Conservation (phyloP, 805 yeast species). For the Candida gorgasii region DNA sequence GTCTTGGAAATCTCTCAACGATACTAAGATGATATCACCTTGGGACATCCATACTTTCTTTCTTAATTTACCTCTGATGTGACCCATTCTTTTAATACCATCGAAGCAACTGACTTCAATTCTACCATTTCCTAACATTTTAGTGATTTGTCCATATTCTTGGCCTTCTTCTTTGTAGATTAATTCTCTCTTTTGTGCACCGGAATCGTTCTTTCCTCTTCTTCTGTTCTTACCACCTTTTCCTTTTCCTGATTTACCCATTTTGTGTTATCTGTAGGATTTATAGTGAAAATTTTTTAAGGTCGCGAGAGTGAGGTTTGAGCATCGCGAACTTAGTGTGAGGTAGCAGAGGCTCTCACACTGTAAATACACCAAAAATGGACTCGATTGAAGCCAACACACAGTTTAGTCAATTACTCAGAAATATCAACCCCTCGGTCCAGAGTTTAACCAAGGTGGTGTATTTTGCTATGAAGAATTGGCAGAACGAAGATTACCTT, state of each 20-base stretch:
- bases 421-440: slow-evolving; percentile 63
- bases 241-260: slow-evolving; percentile 78
- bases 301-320: neutral
- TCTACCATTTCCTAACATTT: slow-evolving; percentile 98
- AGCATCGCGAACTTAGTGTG: neutral
- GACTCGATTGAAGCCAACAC: slow-evolving; percentile 87
- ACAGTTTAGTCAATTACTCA: slow-evolving; percentile 67
- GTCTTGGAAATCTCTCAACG: slow-evolving; percentile 97
- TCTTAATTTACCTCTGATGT: slow-evolving; percentile 97
- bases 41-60: slow-evolving; percentile 99
- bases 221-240: slow-evolving; percentile 94
- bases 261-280: slow-evolving; percentile 19
- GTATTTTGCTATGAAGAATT: slow-evolving; percentile 55
- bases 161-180: slow-evolving; percentile 93
- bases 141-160: slow-evolving; percentile 97
- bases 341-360: neutral
- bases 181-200: slow-evolving; percentile 91
- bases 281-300: slow-evolving; percentile 3
- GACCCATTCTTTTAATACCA: slow-evolving; percentile 91
- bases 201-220: slow-evolving; percentile 96
- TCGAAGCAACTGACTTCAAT: slow-evolving; percentile 95
- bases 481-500: slow-evolving; percentile 65
- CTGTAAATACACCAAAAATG: slow-evolving; percentile 41
- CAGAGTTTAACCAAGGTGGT: slow-evolving; percentile 53
- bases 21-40: slow-evolving; percentile 95